These are phyloP conservation scores for Alternaria panax DNA, from an alignment of 2,329 filamentous ascomycete species.

Conservation along the genomic window DNA sequence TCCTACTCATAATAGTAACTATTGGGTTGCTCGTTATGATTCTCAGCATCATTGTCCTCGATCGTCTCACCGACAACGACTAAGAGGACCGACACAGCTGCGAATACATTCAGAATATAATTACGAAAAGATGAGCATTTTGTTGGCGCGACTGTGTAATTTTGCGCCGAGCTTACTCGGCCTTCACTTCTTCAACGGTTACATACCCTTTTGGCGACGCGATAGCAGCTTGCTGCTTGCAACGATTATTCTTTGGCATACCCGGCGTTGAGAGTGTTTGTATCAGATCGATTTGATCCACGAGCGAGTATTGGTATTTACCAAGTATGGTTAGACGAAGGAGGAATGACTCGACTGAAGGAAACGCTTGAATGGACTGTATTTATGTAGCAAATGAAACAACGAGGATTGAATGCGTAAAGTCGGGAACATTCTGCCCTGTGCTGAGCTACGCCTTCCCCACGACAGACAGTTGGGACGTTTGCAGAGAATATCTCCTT, in stretches of 20 bases:
- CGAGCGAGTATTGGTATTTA: conserved; percentile 11
- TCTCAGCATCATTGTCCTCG: conserved; percentile 83
- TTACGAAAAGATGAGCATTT: conserved; percentile 19
- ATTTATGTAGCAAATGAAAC: conserved; percentile 39
- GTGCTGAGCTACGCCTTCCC: background rate
- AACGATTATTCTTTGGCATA: conserved; percentile 39
- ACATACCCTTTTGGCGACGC: conserved; percentile 43
- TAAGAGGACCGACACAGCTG: conserved; percentile 17
- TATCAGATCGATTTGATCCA: conserved; percentile 23
- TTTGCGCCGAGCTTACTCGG: conserved; percentile 38
- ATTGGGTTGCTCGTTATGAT: conserved; percentile 97
- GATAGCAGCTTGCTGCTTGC: conserved; percentile 36
- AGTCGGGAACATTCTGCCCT: conserved; percentile 4
- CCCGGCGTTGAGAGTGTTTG: conserved; percentile 38
- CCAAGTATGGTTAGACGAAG: conserved; percentile 14
- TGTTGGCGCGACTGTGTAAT: conserved; percentile 33
- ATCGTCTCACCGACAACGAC: conserved; percentile 61
- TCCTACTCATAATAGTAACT: conserved; percentile 90
- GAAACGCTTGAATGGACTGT: conserved; percentile 33
- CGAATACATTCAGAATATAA: conserved; percentile 15
- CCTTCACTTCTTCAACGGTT: conserved; percentile 30
- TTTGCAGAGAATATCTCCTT: background rate
- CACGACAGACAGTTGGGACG: background rate
- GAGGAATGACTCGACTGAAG: conserved; percentile 19
- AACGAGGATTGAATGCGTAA: conserved; percentile 30